Percentiles rank a stretch among this genome's conserved stretches.
These are phyloP conservation scores for Teunomyces aglyptinius DNA, from an alignment of 805 yeast genomes.

Conservation along the genomic window DNA sequence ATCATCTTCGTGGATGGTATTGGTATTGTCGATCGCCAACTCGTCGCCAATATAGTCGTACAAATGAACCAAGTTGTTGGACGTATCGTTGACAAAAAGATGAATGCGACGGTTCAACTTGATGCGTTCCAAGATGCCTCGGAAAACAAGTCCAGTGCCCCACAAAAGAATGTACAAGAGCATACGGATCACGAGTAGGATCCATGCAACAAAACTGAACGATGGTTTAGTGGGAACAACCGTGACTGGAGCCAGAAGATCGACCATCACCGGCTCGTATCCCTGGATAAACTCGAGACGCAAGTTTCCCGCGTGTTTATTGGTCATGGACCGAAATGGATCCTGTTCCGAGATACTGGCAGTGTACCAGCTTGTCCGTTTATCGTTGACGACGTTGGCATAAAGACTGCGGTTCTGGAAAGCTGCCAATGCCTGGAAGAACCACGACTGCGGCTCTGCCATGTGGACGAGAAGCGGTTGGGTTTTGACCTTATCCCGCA, in stretches of 20 bases:
- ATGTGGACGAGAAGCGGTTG: conserved; percentile 62
- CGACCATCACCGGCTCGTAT: conserved; percentile 59
- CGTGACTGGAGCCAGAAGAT: conserved; percentile 22
- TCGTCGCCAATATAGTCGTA: conserved; percentile 21
- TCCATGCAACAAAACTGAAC: conserved; percentile 30
- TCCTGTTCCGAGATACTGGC: conserved; percentile 64
- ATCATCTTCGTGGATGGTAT: background rate
- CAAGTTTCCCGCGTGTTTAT: conserved; percentile 35
- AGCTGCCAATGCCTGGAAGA: conserved; percentile 50
- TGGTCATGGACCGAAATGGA: conserved; percentile 55
- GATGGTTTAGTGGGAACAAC: no score
- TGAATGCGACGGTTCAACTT: conserved; percentile 27
- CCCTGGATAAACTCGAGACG: conserved; percentile 46
- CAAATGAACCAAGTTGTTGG: conserved; percentile 26
- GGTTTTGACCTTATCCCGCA: conserved; percentile 39
- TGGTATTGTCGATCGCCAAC: conserved; percentile 6
- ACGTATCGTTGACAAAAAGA: conserved; percentile 24
- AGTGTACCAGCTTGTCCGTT: conserved; percentile 81
- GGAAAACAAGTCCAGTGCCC: conserved; percentile 54
- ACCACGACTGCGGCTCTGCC: conserved; percentile 62
- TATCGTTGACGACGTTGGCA: conserved; percentile 77
- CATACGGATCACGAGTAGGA: conserved; percentile 43
- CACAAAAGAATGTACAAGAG: conserved; percentile 61
- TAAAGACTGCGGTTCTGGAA: conserved; percentile 60
- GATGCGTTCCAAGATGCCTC: conserved; percentile 36